These are phyloP conservation scores for Cladosporium sp. DNA, from an alignment of 2,329 filamentous ascomycete species.

Conservation along the genomic window DNA sequence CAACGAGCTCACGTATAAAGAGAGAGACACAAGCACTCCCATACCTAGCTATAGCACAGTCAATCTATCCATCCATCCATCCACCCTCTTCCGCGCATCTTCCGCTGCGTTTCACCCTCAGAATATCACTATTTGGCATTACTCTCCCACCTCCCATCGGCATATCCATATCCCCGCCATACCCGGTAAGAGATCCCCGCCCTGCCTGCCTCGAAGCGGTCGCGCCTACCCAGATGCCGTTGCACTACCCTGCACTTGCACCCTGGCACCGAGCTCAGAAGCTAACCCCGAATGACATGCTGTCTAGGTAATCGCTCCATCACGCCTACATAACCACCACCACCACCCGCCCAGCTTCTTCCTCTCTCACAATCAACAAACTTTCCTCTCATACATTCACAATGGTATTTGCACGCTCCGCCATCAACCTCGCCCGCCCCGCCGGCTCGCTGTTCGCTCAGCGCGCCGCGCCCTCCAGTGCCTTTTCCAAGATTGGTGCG, in stretches of 20 bases:
- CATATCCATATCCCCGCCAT: constrained; percentile 6
- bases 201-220: neutral
- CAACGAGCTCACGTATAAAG: neutral
- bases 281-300: constrained; percentile 17
- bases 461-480: constrained; percentile 42
- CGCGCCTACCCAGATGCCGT: constrained; percentile 8
- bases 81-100: constrained; percentile 4
- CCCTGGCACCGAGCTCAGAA: constrained; percentile 1
- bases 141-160: neutral
- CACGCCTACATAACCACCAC: constrained; percentile 15
- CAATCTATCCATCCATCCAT: neutral
- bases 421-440: constrained; percentile 58
- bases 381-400: constrained; percentile 36
- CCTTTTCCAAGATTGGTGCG: constrained; percentile 46
- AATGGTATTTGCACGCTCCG: constrained; percentile 63
- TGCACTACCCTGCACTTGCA: neutral
- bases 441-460: constrained; percentile 52
- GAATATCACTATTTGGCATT: neutral
- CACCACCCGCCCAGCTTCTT: neutral
- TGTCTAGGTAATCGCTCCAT: constrained; percentile 16
- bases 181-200: constrained; percentile 16
- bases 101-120: neutral
- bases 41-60: neutral
- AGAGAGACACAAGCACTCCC: neutral
- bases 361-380: neutral